Evolutionary conservation across 208 protist genomes (phyloP).

Genomic region (Herpetomonas tarakana): DNA sequence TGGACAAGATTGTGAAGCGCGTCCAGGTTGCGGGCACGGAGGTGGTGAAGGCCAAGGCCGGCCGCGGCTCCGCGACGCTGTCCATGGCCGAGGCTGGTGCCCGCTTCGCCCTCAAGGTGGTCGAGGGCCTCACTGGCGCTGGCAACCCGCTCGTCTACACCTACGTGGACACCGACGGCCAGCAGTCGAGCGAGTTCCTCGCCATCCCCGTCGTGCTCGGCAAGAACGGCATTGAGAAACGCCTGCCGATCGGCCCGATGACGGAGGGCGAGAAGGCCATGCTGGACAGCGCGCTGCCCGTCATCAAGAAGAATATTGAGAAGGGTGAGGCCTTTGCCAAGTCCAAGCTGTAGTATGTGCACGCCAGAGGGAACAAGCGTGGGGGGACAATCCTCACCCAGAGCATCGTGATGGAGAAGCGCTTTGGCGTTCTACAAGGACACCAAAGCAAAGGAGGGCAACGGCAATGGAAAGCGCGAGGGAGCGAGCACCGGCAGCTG

Average conservation of each 20-base stretch:
- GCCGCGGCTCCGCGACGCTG: conserved; percentile 94
- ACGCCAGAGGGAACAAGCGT: background rate
- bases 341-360: conserved; percentile 62
- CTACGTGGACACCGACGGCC: conserved; percentile 81
- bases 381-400: background rate
- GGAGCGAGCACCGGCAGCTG: no score
- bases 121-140: conserved; percentile 63
- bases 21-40: conserved; percentile 95
- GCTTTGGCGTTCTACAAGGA: no score
- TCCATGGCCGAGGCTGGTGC: conserved; percentile 95
- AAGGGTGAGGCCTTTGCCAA: conserved; percentile 68
- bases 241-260: conserved; percentile 73
- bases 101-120: conserved; percentile 70
- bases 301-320: conserved; percentile 77
- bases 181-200: conserved; percentile 61
- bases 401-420: no score
- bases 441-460: no score
- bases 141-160: conserved; percentile 65
- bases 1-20: conserved; percentile 77
- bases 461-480: no score
- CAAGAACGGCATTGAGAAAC: conserved; percentile 66
- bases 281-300: conserved; percentile 21
- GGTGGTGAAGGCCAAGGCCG: conserved; percentile 96
- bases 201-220: conserved; percentile 77
- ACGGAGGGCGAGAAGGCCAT: conserved; percentile 33